Evolutionary conservation across 495 filamentous ascomycete species (phyloP).

Genomic region (Evansstolkia leycettana): DNA sequence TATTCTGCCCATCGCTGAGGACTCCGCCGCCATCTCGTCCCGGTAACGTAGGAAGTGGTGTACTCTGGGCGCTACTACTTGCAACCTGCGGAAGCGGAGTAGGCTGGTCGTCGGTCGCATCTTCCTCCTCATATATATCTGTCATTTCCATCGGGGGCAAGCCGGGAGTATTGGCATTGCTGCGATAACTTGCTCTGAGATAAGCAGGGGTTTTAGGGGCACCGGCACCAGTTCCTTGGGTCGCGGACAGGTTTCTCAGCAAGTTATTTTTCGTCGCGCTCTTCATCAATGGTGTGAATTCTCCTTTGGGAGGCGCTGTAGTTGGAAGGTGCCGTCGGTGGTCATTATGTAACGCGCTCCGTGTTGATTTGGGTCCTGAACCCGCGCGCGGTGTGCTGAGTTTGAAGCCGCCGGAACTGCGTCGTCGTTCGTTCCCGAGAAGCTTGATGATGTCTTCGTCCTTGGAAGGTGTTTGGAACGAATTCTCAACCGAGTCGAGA

Average conservation of each 20-base stretch:
- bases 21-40: slow-evolving; percentile 47
- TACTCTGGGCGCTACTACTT: slow-evolving; percentile 67
- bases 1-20: slow-evolving; percentile 63
- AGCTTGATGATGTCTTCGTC: slow-evolving; percentile 59
- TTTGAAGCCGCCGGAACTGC: slow-evolving; percentile 35
- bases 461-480: slow-evolving; percentile 76
- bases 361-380: slow-evolving; percentile 29
- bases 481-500: slow-evolving; percentile 70
- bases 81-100: slow-evolving; percentile 60
- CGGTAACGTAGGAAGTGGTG: slow-evolving; percentile 59
- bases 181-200: slow-evolving; percentile 45
- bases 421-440: slow-evolving; percentile 46
- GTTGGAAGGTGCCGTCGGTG: slow-evolving; percentile 53
- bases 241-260: slow-evolving; percentile 38
- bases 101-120: slow-evolving; percentile 42
- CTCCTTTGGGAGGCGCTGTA: slow-evolving; percentile 47
- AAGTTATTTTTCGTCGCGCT: slow-evolving; percentile 75
- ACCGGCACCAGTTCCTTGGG: slow-evolving; percentile 41
- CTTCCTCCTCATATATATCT: slow-evolving; percentile 50
- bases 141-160: slow-evolving; percentile 49
- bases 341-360: slow-evolving; percentile 47
- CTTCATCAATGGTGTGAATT: slow-evolving; percentile 91
- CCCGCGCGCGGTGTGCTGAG: slow-evolving; percentile 59
- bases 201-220: slow-evolving; percentile 58
- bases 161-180: slow-evolving; percentile 50